phyloP scores from a whole-genome alignment of 805 yeast species.

The Candida pseudofarinosa region DNA sequence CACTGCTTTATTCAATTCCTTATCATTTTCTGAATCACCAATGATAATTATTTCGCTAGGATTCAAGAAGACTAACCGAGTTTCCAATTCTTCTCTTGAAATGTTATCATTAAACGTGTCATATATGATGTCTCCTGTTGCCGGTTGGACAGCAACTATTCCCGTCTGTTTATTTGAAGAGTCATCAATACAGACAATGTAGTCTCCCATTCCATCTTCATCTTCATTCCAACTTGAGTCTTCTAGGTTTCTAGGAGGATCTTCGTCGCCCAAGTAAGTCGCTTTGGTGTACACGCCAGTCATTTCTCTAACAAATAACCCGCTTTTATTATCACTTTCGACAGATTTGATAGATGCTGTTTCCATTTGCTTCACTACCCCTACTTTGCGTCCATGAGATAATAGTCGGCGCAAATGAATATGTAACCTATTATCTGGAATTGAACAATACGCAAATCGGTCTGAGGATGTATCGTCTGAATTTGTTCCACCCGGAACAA shows the following conservation, averaged over 20 bases:
- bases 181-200: slow-evolving; percentile 42
- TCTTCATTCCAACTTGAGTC: slow-evolving; percentile 5
- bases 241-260: slow-evolving; percentile 8
- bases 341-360: slow-evolving; percentile 67
- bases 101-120: slow-evolving; percentile 66
- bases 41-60: slow-evolving; percentile 70
- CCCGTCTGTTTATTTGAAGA: slow-evolving; percentile 23
- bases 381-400: slow-evolving; percentile 72
- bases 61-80: slow-evolving; percentile 65
- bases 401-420: slow-evolving; percentile 73
- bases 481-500: slow-evolving; percentile 58
- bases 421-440: slow-evolving; percentile 74
- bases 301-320: slow-evolving; percentile 63
- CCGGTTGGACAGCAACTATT: slow-evolving; percentile 62
- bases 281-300: slow-evolving; percentile 77
- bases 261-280: slow-evolving; percentile 68
- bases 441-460: slow-evolving; percentile 76
- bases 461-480: slow-evolving; percentile 53
- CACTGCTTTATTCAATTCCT: slow-evolving; percentile 21
- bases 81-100: slow-evolving; percentile 61
- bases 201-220: slow-evolving; percentile 35
- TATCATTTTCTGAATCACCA: slow-evolving; percentile 29
- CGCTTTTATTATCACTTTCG: slow-evolving; percentile 40
- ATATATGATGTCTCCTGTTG: slow-evolving; percentile 70
- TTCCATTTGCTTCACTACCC: slow-evolving; percentile 82